Evolutionary conservation across 768 basidiomycete species (phyloP), one percentile per base, ranked within the genome.

Genomic region (Termitomyces eurrhizus): DNA sequence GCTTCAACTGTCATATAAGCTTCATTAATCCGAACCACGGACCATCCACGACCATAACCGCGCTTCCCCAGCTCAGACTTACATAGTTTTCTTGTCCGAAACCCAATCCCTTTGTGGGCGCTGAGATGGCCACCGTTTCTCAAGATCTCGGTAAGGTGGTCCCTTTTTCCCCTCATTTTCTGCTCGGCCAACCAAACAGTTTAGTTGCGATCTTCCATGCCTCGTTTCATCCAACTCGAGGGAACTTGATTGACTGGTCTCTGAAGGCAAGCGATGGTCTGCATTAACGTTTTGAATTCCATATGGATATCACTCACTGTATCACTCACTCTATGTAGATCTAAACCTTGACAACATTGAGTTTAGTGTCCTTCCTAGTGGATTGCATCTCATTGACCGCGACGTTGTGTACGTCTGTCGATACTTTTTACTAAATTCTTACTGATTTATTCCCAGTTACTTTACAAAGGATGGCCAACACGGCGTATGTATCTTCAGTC

Each of bases 201-300:
- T 18, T 65, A 92, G 91, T 90, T 68, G 89, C 90, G 12, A 88
- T 92, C 69, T 93, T 92, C 63, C 90, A 93, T 73, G 80, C 87
- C 18, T 90, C 90, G 7, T 93, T 93, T 67, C 92, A 93, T 73
- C 88, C 90, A 1, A 93, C 90, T 24, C 81, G 83, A 64, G 92
- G 92, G 14, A 92, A 92, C 69, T 70, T 86, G 14, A 77, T 93
- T 14, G 91, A 93, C 72, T 93, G 92, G 92, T 84, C 80, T 48
- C 69, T 89, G 35, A 90, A 86, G 67, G 83, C 85, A 9, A 84
- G 77, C 68, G 82, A 90, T 61, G 89, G 90, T 87, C 46, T 46
- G 79, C 65, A 13, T 29, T 14, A 1, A 41, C 8, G 26, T 6
- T 16, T 16, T 18, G 11, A 35, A 26, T 29, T 33, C 21, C 37